These are phyloP conservation scores for Globisporangium paddicum DNA, from an alignment of 352 stramenopile genomes.

Conservation along the genomic window DNA sequence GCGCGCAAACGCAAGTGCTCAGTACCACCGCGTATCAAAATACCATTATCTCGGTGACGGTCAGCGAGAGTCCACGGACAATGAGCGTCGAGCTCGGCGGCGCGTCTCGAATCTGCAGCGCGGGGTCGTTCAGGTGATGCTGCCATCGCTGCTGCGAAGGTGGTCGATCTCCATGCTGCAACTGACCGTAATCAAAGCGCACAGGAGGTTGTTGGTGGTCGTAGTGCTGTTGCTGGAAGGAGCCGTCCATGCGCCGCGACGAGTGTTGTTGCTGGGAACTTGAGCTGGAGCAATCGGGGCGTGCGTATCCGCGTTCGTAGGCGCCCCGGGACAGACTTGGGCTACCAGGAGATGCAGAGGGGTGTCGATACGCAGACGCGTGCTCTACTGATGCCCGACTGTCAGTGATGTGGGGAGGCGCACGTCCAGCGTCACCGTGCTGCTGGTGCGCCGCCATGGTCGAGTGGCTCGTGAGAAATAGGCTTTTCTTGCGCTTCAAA, in stretches of 20 bases:
- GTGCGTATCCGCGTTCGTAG: neutral
- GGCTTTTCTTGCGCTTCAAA: no score
- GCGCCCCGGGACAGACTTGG: neutral
- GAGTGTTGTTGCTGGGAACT: slow-evolving; percentile 1
- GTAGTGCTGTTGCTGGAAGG: slow-evolving; percentile 1
- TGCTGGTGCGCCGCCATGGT: no score
- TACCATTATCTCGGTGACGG: slow-evolving; percentile 69
- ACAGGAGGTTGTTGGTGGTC: neutral
- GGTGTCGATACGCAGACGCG: no score
- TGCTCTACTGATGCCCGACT: no score
- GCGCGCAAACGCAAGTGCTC: neutral
- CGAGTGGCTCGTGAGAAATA: no score
- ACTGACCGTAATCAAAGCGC: neutral
- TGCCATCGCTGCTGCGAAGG: no score
- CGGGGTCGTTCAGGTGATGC: neutral
- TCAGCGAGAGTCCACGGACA: slow-evolving; percentile 44
- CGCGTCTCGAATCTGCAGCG: slow-evolving; percentile 8
- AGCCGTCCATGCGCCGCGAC: neutral
- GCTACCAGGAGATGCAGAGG: no score
- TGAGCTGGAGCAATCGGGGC: slow-evolving; percentile 2
- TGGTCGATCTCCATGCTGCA: neutral
- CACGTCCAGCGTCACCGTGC: no score
- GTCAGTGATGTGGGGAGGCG: no score
- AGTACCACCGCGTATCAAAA: neutral
- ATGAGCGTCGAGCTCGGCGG: slow-evolving; percentile 61